phyloP scores from a whole-genome alignment of 371 early-diverging fungal genomes.

The Mucor plumbeus region DNA sequence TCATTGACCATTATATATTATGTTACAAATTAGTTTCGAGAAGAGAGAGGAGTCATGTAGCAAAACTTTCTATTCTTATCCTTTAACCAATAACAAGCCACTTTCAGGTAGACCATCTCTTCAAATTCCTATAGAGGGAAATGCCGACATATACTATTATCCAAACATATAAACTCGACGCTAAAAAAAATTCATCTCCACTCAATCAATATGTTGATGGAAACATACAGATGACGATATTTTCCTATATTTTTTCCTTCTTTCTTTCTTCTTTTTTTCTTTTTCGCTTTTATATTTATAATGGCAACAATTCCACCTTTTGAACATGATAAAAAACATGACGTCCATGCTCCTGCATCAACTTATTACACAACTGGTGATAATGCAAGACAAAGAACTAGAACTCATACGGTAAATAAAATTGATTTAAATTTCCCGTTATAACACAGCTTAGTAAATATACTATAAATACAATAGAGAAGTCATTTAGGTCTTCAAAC shows the following conservation, averaged over 20 bases:
- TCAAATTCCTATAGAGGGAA: background rate
- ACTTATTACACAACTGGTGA: conserved; percentile 58
- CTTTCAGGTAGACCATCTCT: background rate
- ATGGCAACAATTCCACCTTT: conserved; percentile 22
- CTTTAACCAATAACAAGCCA: conserved; percentile 11
- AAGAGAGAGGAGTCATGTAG: background rate
- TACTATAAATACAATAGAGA: conserved; percentile 13
- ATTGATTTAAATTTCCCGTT: background rate
- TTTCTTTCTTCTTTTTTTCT: background rate
- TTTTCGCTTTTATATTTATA: conserved; percentile 10
- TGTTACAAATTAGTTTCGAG: background rate
- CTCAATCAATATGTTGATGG: too few relatives aligned
- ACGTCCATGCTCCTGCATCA: conserved; percentile 53
- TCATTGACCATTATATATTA: background rate
- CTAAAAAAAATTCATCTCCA: background rate
- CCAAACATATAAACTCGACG: background rate
- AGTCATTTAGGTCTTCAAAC: conserved; percentile 13
- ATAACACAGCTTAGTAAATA: background rate
- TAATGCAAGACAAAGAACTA: conserved; percentile 38
- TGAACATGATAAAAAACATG: conserved; percentile 24
- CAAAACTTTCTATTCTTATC: background rate
- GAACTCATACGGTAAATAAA: conserved; percentile 37
- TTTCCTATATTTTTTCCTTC: conserved; percentile 4
- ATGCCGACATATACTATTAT: background rate
- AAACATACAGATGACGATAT: background rate